Conservation (phyloP, 768 basidiomycete genomes). For the Serendipita sp. region DNA sequence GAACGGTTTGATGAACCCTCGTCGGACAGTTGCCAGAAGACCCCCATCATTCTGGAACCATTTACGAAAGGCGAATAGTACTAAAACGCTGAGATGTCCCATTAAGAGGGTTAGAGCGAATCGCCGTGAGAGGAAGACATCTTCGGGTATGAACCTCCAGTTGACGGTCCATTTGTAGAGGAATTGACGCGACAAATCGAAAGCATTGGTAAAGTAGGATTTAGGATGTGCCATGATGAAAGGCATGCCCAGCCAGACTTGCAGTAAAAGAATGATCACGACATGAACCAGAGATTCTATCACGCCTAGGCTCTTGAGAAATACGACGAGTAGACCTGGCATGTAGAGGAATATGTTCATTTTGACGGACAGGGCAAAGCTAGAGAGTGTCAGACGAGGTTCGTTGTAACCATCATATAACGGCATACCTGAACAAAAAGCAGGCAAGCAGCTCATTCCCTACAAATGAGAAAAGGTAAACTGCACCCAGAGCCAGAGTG, state of each 20-base stretch:
- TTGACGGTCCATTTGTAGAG: slow-evolving; percentile 96
- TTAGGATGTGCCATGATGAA: slow-evolving; percentile 46
- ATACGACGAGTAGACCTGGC: slow-evolving; percentile 69
- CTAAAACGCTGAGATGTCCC: slow-evolving; percentile 44
- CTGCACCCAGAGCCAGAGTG: slow-evolving; percentile 33
- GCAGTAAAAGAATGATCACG: slow-evolving; percentile 21
- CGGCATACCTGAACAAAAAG: slow-evolving; percentile 49
- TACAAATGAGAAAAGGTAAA: slow-evolving; percentile 45
- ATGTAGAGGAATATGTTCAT: slow-evolving; percentile 88
- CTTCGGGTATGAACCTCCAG: slow-evolving; percentile 76
- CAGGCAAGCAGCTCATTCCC: slow-evolving; percentile 43
- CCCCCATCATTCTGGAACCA: slow-evolving; percentile 75
- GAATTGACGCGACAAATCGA: slow-evolving; percentile 77
- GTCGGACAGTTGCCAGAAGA: slow-evolving; percentile 33
- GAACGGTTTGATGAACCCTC: slow-evolving; percentile 36
- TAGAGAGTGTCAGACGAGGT: slow-evolving; percentile 16
- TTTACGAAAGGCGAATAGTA: slow-evolving; percentile 46
- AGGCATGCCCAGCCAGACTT: slow-evolving; percentile 48
- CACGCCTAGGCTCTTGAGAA: slow-evolving; percentile 59
- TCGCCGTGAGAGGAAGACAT: slow-evolving; percentile 47
- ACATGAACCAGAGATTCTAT: slow-evolving; percentile 19
- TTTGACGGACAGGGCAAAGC: slow-evolving; percentile 76
- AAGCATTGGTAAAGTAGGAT: slow-evolving; percentile 61
- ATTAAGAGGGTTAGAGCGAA: slow-evolving; percentile 50
- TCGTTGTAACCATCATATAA: not conserved